Base-by-base conservation (phyloP, 495 filamentous ascomycete genomes). In the Hypoxylon trugodes region DNA sequence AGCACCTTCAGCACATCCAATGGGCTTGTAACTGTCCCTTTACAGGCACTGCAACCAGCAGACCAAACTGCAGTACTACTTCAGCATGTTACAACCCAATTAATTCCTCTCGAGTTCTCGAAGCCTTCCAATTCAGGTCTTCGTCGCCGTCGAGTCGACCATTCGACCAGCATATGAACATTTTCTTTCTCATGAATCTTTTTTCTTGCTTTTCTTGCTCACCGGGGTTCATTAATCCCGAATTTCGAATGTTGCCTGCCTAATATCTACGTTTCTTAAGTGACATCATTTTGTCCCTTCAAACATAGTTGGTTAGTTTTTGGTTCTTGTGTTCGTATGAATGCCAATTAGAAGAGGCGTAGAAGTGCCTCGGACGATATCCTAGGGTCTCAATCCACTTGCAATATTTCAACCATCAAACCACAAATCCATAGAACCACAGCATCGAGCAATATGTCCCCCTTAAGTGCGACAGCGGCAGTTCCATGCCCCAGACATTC, bases 111-210 rank as follows among this genome's bases (percentile, higher is more conserved):
- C 45, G 42, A 50, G 57, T 71, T 71, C 69, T 71, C 66, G 69
- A 71, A 71, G 69, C 69, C 69, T 71, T 71, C 69, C 69, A 47
- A 61, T 63, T 71, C 46, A 42, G 59, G 69, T 25, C 37, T 51
- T 66, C 43, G 61, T 63, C 38, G 61, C 69, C 69, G 69, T 58
- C 28, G 47, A 64, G 30, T 49, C 45, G 61, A 63, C 65, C 69
- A 71, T 66, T 56, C 40, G 18, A 46, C 53, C 51, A 56, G 15
- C 38, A 18, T 40, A 36, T 47, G 49, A 49, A 43, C 18, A 8
- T 64, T 36, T 43, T 45, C 24, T 47, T 24, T 45, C 51, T 57
- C 22, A 10, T 24, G n/a, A n/a, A n/a, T n/a, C 33, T 15, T 46
- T 19, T 10, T 37, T 53, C 22, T 26, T 37, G 9, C 40, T 38